These are phyloP conservation scores for Tardiomyces depauwii DNA, from an alignment of 1,139 yeast genomes.

Conservation along the genomic window DNA sequence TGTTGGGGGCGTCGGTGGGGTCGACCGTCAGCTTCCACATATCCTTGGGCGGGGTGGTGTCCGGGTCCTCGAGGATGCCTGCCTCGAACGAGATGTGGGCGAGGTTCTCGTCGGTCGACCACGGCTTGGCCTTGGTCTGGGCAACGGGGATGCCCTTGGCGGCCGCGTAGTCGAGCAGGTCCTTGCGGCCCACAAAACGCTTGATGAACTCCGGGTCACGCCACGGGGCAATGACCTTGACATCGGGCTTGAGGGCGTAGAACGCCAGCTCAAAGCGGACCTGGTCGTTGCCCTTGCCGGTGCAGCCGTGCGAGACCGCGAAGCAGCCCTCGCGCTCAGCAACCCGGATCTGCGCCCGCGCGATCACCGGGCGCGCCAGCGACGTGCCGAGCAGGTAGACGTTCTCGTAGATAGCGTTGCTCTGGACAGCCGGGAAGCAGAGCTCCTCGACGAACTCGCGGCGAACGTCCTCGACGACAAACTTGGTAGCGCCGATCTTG, in stretches of 20 bases:
- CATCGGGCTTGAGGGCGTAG: conserved; percentile 97
- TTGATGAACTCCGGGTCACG: conserved; percentile 91
- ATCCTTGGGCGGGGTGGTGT: conserved; percentile 97
- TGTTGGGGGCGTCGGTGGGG: conserved; percentile 88
- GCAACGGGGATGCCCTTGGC: conserved; percentile 85
- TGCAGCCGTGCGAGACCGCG: conserved; percentile 97
- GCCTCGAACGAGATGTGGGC: conserved; percentile 99
- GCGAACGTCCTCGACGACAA: conserved; percentile 88
- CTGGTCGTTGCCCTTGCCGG: conserved; percentile 99
- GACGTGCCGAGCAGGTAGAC: conserved; percentile 95
- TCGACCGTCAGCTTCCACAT: conserved; percentile 99
- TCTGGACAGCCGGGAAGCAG: conserved; percentile 91
- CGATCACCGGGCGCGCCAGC: conserved; percentile 96
- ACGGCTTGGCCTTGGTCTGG: conserved; percentile 97
- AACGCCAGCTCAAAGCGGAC: conserved; percentile 94
- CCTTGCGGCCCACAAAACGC: conserved; percentile 97
- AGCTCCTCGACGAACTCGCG: conserved; percentile 89
- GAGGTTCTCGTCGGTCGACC: conserved; percentile 99
- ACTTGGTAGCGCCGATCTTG: conserved; percentile 94
- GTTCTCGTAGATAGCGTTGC: conserved; percentile 95
- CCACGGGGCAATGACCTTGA: conserved; percentile 97
- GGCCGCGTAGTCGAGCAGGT: conserved; percentile 85
- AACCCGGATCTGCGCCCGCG: conserved; percentile 93
- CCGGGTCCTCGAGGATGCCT: conserved; percentile 96
- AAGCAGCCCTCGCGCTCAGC: conserved; percentile 97